A percentile compares a stretch with the other conserved stretches of the same genome.
Evolutionary conservation across 1,139 yeast species (phyloP).

Genomic region (Suhomyces coccinellae): DNA sequence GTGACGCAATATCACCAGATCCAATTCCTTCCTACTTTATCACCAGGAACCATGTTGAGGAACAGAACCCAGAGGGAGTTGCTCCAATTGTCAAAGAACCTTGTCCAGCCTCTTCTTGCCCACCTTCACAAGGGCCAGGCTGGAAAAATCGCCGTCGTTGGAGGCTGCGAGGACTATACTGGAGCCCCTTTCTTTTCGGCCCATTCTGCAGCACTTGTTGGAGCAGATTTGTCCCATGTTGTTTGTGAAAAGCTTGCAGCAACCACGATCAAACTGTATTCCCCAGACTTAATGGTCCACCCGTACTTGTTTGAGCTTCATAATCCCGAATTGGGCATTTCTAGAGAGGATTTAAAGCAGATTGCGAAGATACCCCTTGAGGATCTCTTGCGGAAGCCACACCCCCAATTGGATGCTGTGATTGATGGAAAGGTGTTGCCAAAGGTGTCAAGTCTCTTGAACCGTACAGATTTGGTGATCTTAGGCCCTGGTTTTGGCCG

Average conservation of each 20-base stretch:
- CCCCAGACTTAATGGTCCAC: conserved; percentile 95
- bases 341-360: conserved; percentile 18
- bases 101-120: conserved; percentile 77
- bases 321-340: conserved; percentile 17
- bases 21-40: not conserved
- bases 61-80: conserved; percentile 47
- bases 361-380: conserved; percentile 19
- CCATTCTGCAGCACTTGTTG: conserved; percentile 78
- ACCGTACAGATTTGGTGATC: conserved; percentile 75
- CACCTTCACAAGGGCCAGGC: conserved; percentile 89
- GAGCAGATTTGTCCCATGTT: conserved; percentile 87
- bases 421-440: conserved; percentile 52
- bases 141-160: conserved; percentile 83
- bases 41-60: conserved; percentile 15
- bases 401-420: conserved; percentile 25
- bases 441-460: conserved; percentile 54
- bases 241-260: conserved; percentile 82
- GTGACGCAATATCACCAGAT: not conserved
- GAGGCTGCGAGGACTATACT: conserved; percentile 93
- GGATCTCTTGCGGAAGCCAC: conserved; percentile 18
- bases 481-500: conserved; percentile 96
- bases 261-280: conserved; percentile 76
- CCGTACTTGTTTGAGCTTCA: conserved; percentile 62
- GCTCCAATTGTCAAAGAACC: conserved; percentile 45
- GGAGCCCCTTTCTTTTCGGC: conserved; percentile 96